Evolutionary conservation across 2,329 filamentous ascomycete species (phyloP).

Genomic region (Aspergillus sp.): DNA sequence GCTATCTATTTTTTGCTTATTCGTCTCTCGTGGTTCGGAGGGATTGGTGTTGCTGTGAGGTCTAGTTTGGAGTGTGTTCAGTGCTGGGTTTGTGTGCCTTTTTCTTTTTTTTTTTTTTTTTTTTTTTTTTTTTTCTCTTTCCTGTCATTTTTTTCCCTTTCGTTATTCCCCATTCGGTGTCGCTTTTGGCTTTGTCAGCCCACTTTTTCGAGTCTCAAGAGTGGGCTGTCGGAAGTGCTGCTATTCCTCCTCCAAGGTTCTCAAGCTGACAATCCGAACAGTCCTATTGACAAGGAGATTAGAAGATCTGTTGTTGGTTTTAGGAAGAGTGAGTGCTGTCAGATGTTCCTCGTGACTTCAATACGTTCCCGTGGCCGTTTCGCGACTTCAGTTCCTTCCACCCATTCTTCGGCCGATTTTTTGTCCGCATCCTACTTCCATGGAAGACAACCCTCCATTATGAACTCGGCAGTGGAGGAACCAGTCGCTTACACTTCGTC

Average conservation of each 20-base stretch:
- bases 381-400: constrained; percentile 8
- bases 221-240: constrained; percentile 33
- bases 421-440: not conserved
- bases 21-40: constrained; percentile 23
- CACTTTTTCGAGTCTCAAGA: constrained; percentile 26
- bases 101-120: constrained; percentile 14
- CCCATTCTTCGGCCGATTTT: not conserved
- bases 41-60: constrained; percentile 28
- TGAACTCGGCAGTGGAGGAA: not conserved
- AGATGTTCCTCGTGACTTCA: constrained; percentile 12
- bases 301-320: constrained; percentile 25
- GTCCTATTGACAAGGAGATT: constrained; percentile 26
- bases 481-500: not conserved
- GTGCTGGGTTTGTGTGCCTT: constrained; percentile 16
- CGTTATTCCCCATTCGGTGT: constrained; percentile 13
- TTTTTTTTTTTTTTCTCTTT: not conserved
- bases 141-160: constrained; percentile 14
- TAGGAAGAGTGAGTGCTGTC: constrained; percentile 33
- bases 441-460: not conserved
- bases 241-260: constrained; percentile 33
- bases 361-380: constrained; percentile 10
- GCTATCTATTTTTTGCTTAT: constrained; percentile 10
- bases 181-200: constrained; percentile 25
- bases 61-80: constrained; percentile 7
- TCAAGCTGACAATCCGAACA: constrained; percentile 26